Percentiles rank a stretch among this genome's conserved stretches.
Evolutionary conservation across 768 basidiomycete species (phyloP).

Genomic region (Psilocybe cubensis): DNA sequence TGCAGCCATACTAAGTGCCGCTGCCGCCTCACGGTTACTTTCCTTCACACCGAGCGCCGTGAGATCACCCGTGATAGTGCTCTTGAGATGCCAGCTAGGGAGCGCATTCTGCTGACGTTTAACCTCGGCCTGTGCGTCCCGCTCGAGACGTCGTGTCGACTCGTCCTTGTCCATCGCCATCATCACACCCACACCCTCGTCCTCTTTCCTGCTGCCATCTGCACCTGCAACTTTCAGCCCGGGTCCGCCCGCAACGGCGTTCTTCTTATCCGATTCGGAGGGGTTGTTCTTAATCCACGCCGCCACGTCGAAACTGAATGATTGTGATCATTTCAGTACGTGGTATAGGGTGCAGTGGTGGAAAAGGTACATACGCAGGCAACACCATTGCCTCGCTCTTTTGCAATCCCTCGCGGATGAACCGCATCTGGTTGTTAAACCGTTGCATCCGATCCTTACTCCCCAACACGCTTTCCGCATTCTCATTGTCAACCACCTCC

Average conservation of each 20-base stretch:
- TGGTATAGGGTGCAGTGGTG: neutral
- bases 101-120: conserved; percentile 91
- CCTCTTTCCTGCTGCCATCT: conserved; percentile 58
- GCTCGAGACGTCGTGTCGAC: conserved; percentile 68
- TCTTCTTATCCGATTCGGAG: conserved; percentile 63
- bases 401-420: conserved; percentile 85
- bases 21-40: conserved; percentile 55
- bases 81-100: conserved; percentile 94
- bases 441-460: conserved; percentile 96
- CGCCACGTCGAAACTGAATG: conserved; percentile 79
- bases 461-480: conserved; percentile 80
- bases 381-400: conserved; percentile 88
- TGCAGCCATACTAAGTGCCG: conserved; percentile 28
- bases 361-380: conserved; percentile 63
- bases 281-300: conserved; percentile 81
- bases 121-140: conserved; percentile 80
- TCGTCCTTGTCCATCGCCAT: conserved; percentile 91
- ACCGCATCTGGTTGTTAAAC: conserved; percentile 90
- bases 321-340: neutral
- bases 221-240: conserved; percentile 79
- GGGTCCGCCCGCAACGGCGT: conserved; percentile 50
- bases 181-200: conserved; percentile 84
- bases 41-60: conserved; percentile 86
- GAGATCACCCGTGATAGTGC: conserved; percentile 91
- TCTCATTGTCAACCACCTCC: conserved; percentile 91